A percentile compares a stretch with the other conserved stretches of the same genome.
Conservation (phyloP, 192 early-diverging fungal genomes). For the Dissophora globulifera region DNA sequence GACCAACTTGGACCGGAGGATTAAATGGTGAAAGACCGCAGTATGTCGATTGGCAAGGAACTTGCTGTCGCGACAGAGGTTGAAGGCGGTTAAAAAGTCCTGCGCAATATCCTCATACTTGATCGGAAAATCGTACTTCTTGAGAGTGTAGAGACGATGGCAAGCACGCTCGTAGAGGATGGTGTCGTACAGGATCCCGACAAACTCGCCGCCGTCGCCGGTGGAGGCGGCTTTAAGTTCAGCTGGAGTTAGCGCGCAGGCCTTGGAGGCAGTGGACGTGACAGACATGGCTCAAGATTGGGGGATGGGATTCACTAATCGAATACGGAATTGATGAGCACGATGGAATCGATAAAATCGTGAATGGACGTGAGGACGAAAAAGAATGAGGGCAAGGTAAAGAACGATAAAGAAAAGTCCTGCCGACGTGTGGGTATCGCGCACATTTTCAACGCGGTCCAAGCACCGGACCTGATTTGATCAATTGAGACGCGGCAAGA, state of each 20-base stretch:
- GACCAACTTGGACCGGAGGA: constrained; percentile 15
- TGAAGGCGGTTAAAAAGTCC: constrained; percentile 21
- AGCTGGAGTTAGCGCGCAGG: neutral
- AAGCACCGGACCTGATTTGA: too few relatives aligned
- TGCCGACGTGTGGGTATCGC: too few relatives aligned
- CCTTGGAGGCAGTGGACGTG: neutral
- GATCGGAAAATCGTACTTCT: constrained; percentile 36
- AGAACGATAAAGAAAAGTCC: too few relatives aligned
- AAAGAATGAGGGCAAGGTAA: too few relatives aligned
- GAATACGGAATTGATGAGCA: too few relatives aligned
- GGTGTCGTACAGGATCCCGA: constrained; percentile 28
- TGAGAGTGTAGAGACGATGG: constrained; percentile 21
- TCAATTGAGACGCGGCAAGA: too few relatives aligned
- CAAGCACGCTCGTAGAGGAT: constrained; percentile 42
- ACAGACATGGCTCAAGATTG: too few relatives aligned
- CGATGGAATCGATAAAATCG: too few relatives aligned
- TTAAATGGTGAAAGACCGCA: neutral
- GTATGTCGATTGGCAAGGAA: constrained; percentile 18
- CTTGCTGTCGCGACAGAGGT: constrained; percentile 27
- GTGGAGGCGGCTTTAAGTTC: neutral
- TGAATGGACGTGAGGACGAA: too few relatives aligned
- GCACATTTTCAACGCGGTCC: too few relatives aligned
- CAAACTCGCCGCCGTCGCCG: constrained; percentile 28
- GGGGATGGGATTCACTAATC: too few relatives aligned
- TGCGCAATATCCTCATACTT: constrained; percentile 24